A percentile compares a stretch with the other conserved stretches of the same genome.
These are phyloP conservation scores for Wickerhamiella kurtzmanii DNA, from an alignment of 805 yeast species.

Conservation along the genomic window DNA sequence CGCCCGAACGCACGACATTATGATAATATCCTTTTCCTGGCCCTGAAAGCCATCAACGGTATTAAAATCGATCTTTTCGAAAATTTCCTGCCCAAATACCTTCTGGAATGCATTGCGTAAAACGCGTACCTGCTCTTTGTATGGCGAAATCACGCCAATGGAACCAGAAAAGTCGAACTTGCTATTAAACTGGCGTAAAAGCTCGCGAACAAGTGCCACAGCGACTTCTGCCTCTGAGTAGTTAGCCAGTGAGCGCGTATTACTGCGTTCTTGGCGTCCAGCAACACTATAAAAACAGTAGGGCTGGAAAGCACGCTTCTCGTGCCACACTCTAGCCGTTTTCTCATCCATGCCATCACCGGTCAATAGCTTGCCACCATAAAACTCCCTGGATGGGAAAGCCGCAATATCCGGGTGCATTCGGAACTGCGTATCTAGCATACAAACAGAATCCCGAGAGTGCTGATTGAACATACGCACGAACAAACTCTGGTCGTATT, in stretches of 20 bases:
- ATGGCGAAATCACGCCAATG: conserved; percentile 88
- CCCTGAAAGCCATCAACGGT: conserved; percentile 98
- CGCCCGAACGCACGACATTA: conserved; percentile 93
- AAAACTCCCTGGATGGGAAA: conserved; percentile 80
- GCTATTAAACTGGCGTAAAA: conserved; percentile 37
- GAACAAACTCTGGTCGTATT: conserved; percentile 83
- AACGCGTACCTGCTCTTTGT: conserved; percentile 67
- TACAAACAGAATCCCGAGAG: conserved; percentile 35
- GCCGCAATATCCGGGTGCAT: conserved; percentile 88
- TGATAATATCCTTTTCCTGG: conserved; percentile 87
- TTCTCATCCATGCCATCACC: conserved; percentile 57
- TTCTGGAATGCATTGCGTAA: conserved; percentile 44
- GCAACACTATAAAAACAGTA: conserved; percentile 62
- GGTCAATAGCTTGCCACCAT: conserved; percentile 55
- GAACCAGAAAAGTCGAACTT: conserved; percentile 42
- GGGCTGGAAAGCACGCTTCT: conserved; percentile 42
- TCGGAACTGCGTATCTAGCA: conserved; percentile 86
- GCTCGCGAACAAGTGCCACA: conserved; percentile 44
- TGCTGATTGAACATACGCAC: conserved; percentile 76
- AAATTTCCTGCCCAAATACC: conserved; percentile 49
- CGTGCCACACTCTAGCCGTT: conserved; percentile 69
- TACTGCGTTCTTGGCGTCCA: conserved; percentile 44
- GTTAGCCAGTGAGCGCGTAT: conserved; percentile 60
- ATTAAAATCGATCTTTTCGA: conserved; percentile 66
- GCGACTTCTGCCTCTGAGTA: conserved; percentile 59